Base-by-base conservation (phyloP, 495 filamentous ascomycete species). In the Cercophora sp. region DNA sequence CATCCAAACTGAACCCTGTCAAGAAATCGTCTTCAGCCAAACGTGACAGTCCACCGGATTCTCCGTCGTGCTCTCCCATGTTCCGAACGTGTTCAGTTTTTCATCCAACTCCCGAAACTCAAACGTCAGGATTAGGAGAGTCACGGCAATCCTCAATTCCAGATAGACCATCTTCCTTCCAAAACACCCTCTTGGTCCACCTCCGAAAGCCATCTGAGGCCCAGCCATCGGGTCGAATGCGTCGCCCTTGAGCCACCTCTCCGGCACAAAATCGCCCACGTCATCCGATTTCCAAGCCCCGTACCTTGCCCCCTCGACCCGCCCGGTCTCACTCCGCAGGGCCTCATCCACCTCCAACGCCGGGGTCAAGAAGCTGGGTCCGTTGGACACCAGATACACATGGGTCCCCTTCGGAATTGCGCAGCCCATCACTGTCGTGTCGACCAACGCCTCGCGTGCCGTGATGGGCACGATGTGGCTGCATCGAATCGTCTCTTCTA, bases 81-180 rank as follows among this genome's bases (percentile, higher is more conserved):
- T 35, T 39, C 55, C 45, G 13, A 73, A 57, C 26, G 8, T 43
- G 16, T 39, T 39, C 8, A 9, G 35, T 16, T 5, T 15, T 15
- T 8, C 6, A 5, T 5, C 5, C 35, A 39, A 39, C 5, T 42
- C 39, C 8, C 20, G 39, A 24, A 42, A 42, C 43, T 69, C 59
- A 48, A 74, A 73, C 19, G 63, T 60, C 70, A 65, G 70, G n/a
- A 70, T 26, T 10, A 75, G 10, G 36, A 71, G 36, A 0, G 60
- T 56, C n/a, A 69, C 18, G 18, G 68, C 48, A 8, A 67, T 58
- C 10, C 64, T 44, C 47, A 70, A 34, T 49, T 71, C 65, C 5
- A 70, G 35, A 31, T 67, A 58, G 2, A 63, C 70, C 41, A 71
- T 29, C 34, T 60, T 59, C 24, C 60, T 48, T 1, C 70, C 70